Conservation (phyloP, 305 asterid genomes). For the Striga hermonthica region DNA sequence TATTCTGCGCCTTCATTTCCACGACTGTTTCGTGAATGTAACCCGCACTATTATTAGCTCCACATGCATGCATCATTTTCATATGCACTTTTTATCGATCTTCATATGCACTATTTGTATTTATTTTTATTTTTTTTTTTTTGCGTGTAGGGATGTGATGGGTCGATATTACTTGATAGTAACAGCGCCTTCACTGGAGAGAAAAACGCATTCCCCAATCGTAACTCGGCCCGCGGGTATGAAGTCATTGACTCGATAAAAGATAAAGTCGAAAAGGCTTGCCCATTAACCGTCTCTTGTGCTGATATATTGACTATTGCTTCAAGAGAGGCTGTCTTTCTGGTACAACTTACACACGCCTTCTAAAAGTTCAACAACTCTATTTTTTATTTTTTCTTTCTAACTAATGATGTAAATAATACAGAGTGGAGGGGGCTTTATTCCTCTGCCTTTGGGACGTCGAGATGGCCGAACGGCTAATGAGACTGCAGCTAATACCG, state of each 20-base stretch:
- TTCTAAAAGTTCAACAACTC: neutral
- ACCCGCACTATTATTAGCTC: too few species aligned
- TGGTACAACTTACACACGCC: slow-evolving; percentile 35
- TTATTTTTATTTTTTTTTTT: neutral
- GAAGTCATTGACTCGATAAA: slow-evolving; percentile 70
- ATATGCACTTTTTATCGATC: neutral
- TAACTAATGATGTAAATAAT: neutral
- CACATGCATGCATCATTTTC: neutral
- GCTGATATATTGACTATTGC: slow-evolving; percentile 71
- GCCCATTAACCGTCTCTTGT: slow-evolving; percentile 70
- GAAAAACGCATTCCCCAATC: slow-evolving; percentile 53
- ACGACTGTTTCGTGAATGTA: slow-evolving; percentile 74
- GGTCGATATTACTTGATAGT: slow-evolving; percentile 65
- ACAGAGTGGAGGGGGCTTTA: slow-evolving; percentile 63
- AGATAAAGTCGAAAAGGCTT: slow-evolving; percentile 59
- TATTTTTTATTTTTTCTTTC: neutral
- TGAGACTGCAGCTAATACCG: slow-evolving; percentile 52
- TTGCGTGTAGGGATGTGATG: slow-evolving; percentile 64
- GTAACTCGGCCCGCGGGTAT: slow-evolving; percentile 67
- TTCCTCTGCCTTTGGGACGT: slow-evolving; percentile 62
- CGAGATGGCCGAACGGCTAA: slow-evolving; percentile 70
- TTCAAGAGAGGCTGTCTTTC: slow-evolving; percentile 63
- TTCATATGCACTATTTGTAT: too few species aligned
- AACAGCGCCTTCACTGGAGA: slow-evolving; percentile 54
- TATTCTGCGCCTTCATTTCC: slow-evolving; percentile 70